These are phyloP conservation scores for Trichosporon sp. DNA, from an alignment of 1,284 basidiomycete species.

Conservation along the genomic window DNA sequence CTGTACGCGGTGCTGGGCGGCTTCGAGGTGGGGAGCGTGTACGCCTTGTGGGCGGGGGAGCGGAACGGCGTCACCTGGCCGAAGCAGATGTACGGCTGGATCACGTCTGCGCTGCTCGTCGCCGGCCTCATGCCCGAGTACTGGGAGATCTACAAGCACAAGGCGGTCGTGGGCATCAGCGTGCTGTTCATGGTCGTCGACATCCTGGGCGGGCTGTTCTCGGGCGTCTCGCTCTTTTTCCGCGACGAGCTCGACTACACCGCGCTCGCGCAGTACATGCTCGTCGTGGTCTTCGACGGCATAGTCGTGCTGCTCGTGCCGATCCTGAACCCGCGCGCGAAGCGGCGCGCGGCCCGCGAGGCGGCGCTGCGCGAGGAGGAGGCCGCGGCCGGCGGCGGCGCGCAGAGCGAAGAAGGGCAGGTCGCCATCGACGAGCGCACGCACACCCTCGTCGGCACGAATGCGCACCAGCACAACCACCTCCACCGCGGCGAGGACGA, in stretches of 20 bases:
- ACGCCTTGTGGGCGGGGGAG: slow-evolving; percentile 55
- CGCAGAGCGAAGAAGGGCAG: neutral
- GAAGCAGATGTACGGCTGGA: slow-evolving; percentile 62
- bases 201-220: slow-evolving; percentile 66
- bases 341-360: slow-evolving; percentile 28
- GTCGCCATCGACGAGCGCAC: neutral
- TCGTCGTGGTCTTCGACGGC: slow-evolving; percentile 58
- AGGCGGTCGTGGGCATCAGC: slow-evolving; percentile 69
- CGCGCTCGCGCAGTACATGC: slow-evolving; percentile 56
- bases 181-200: slow-evolving; percentile 67
- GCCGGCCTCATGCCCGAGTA: slow-evolving; percentile 61
- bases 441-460: neutral
- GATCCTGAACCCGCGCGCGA: slow-evolving; percentile 59
- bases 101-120: slow-evolving; percentile 61
- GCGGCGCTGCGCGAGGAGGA: slow-evolving; percentile 8
- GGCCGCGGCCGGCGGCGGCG: neutral
- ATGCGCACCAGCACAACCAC: neutral
- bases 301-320: slow-evolving; percentile 58
- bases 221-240: slow-evolving; percentile 64
- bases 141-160: slow-evolving; percentile 63
- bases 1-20: slow-evolving; percentile 55
- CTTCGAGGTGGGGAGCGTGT: slow-evolving; percentile 61
- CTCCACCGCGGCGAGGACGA: neutral
- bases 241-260: slow-evolving; percentile 62
- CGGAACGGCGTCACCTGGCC: slow-evolving; percentile 54